phyloP scores from a whole-genome alignment of 805 yeast genomes.

The Grigorovia transvaalensis region DNA sequence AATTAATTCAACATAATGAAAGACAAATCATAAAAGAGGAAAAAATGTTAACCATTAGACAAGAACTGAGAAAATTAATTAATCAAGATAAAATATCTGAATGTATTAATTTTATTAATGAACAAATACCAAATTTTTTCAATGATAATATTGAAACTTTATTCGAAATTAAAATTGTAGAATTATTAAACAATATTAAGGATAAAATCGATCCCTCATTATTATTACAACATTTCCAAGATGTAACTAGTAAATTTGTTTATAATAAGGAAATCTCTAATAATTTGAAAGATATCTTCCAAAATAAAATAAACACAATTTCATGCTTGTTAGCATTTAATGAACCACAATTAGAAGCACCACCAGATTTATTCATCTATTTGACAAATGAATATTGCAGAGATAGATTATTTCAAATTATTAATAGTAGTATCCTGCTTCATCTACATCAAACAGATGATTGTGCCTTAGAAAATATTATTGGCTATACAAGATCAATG shows the following conservation, averaged over 20 bases:
- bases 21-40: constrained; percentile 27
- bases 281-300: constrained; percentile 25
- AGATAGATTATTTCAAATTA: constrained; percentile 23
- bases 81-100: constrained; percentile 36
- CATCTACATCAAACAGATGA: constrained; percentile 34
- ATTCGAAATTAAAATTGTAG: constrained; percentile 23
- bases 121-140: constrained; percentile 19
- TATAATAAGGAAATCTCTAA: constrained; percentile 8
- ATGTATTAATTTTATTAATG: constrained; percentile 31
- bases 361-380: constrained; percentile 18
- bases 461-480: constrained; percentile 35
- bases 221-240: constrained; percentile 18
- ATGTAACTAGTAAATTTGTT: constrained; percentile 17
- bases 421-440: constrained; percentile 32
- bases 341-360: constrained; percentile 35
- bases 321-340: constrained; percentile 45
- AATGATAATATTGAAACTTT: constrained; percentile 14
- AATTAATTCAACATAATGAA: constrained; percentile 22
- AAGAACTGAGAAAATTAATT: constrained; percentile 35
- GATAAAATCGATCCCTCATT: constrained; percentile 9
- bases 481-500: constrained; percentile 33
- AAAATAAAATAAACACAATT: constrained; percentile 34
- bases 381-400: constrained; percentile 21
- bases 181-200: constrained; percentile 15
- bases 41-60: constrained; percentile 33